These are phyloP conservation scores for Phialocephala subalpina DNA, from an alignment of 2,329 filamentous ascomycete species.

Conservation along the genomic window DNA sequence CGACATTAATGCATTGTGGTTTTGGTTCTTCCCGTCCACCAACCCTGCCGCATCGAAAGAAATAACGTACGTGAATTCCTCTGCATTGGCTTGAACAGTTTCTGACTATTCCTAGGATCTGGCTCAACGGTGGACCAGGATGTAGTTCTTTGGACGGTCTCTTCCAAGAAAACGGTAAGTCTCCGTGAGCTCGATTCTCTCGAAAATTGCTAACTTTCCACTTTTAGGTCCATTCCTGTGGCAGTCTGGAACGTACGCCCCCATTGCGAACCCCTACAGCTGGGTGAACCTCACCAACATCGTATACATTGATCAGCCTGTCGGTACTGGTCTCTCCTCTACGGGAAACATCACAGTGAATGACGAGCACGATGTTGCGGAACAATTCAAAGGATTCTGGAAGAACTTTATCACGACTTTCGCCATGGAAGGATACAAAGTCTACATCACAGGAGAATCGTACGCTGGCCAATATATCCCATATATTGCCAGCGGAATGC, in stretches of 20 bases:
- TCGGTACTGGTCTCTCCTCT: constrained; percentile 56
- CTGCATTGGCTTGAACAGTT: no score
- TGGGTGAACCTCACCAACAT: constrained; percentile 42
- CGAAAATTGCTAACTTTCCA: background rate
- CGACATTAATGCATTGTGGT: constrained; percentile 56
- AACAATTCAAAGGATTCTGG: constrained; percentile 67
- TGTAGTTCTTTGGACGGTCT: constrained; percentile 95
- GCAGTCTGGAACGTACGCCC: constrained; percentile 40
- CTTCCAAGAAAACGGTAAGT: constrained; percentile 62
- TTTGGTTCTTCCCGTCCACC: constrained; percentile 63
- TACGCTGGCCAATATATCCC: constrained; percentile 59
- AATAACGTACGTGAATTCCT: constrained; percentile 44
- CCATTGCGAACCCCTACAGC: constrained; percentile 39
- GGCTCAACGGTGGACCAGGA: constrained; percentile 94
- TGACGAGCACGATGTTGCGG: constrained; percentile 59
- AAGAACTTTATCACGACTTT: constrained; percentile 70
- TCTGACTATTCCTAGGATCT: constrained; percentile 55
- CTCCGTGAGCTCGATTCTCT: no score
- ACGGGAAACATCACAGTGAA: constrained; percentile 57
- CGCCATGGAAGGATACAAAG: constrained; percentile 59
- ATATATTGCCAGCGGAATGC: constrained; percentile 59
- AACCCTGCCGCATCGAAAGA: constrained; percentile 56
- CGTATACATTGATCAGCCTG: constrained; percentile 42
- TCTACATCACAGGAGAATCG: constrained; percentile 72
- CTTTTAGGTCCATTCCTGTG: constrained; percentile 36